A percentile compares a stretch with the other conserved stretches of the same genome.
Conservation (phyloP, 352 stramenopile genomes). For the Pseudoperonospora humuli region DNA sequence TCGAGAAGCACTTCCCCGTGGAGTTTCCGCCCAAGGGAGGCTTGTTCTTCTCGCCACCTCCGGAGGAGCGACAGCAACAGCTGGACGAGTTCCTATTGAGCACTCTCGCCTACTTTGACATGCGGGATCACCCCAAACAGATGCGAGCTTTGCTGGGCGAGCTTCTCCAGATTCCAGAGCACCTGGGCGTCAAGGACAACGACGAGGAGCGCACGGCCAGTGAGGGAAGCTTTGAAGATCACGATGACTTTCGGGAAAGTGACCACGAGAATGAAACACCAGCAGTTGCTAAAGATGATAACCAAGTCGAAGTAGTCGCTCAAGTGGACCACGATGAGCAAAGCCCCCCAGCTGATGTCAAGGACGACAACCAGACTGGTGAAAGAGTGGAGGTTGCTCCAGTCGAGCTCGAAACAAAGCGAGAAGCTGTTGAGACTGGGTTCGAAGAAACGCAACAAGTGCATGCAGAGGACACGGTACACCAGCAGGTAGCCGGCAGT, state of each 20-base stretch:
- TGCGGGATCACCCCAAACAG: constrained; percentile 28
- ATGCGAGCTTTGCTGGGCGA: constrained; percentile 43
- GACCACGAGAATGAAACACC: constrained; percentile 1
- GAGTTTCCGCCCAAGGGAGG: constrained; percentile 55
- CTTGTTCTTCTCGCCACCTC: constrained; percentile 52
- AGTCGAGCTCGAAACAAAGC: constrained; percentile 5
- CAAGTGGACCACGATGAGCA: constrained; percentile 1
- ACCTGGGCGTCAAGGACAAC: constrained; percentile 25
- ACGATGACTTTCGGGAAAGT: constrained; percentile 1
- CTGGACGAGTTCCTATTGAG: constrained; percentile 57
- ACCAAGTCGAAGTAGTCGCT: constrained; percentile 11
- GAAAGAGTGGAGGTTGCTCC: not conserved
- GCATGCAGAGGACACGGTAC: not conserved
- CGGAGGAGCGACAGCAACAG: constrained; percentile 45
- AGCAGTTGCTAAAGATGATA: not conserved
- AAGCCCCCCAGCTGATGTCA: not conserved
- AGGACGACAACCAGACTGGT: not conserved
- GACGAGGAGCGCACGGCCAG: constrained; percentile 27
- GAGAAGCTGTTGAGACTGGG: constrained; percentile 3
- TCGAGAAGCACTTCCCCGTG: constrained; percentile 47
- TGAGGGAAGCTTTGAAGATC: constrained; percentile 27
- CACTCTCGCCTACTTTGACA: constrained; percentile 44
- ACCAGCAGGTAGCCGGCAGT: constrained; percentile 4
- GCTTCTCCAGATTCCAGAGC: constrained; percentile 42
- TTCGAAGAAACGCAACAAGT: constrained; percentile 5